phyloP scores from a whole-genome alignment of 495 filamentous ascomycete species.

The Trichodelitschia bisporula region DNA sequence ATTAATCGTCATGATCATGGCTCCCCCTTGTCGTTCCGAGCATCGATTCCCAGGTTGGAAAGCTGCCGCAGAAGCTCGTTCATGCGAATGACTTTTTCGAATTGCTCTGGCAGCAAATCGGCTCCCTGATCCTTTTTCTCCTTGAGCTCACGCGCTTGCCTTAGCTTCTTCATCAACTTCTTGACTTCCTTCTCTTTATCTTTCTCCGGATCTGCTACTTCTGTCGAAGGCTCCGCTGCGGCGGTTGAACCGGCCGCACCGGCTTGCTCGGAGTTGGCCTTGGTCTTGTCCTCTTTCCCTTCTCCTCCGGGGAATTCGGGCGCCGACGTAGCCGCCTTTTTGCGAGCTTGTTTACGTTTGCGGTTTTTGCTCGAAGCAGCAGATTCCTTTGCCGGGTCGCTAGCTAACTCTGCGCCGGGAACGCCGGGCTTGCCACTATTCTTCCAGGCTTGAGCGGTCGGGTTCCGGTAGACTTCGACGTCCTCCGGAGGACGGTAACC shows the following conservation, averaged over 20 bases:
- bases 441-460: slow-evolving; percentile 66
- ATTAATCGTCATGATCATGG: no score
- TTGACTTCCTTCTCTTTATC: slow-evolving; percentile 84
- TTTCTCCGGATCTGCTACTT: slow-evolving; percentile 29
- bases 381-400: slow-evolving; percentile 22
- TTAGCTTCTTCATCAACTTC: slow-evolving; percentile 86
- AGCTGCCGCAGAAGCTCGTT: slow-evolving; percentile 79
- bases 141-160: slow-evolving; percentile 73
- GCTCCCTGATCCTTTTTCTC: slow-evolving; percentile 78
- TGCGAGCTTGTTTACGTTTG: slow-evolving; percentile 75
- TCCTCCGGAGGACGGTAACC: slow-evolving; percentile 93
- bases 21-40: no score
- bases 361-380: slow-evolving; percentile 60
- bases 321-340: slow-evolving; percentile 44
- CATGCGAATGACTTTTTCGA: slow-evolving; percentile 93
- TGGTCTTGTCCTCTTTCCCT: slow-evolving; percentile 12
- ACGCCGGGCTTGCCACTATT: slow-evolving; percentile 53
- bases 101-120: slow-evolving; percentile 69
- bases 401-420: slow-evolving; percentile 65
- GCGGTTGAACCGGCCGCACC: slow-evolving; percentile 3
- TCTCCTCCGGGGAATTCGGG: slow-evolving; percentile 12
- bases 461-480: slow-evolving; percentile 88
- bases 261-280: slow-evolving; percentile 9
- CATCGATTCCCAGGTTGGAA: slow-evolving; percentile 64
- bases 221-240: slow-evolving; percentile 4